Conservation (phyloP, 805 yeast species). For the Candida oleophila region DNA sequence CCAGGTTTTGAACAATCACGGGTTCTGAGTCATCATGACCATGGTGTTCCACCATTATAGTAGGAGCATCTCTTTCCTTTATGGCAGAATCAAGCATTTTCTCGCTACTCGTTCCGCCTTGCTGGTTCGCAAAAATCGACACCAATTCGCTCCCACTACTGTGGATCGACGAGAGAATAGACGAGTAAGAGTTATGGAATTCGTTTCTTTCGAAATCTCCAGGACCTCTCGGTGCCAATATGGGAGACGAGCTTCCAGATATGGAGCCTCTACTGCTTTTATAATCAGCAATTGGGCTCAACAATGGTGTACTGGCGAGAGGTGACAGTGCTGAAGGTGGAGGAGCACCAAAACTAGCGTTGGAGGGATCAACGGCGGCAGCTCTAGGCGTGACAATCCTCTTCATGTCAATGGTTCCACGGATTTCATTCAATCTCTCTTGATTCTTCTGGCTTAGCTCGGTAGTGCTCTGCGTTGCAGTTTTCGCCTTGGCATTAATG, state of each 20-base stretch:
- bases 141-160: not conserved
- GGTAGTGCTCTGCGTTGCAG: slow-evolving; percentile 11
- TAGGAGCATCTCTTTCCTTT: not conserved
- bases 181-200: slow-evolving; percentile 23
- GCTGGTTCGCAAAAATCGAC: not conserved
- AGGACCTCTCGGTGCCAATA: not conserved
- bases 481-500: slow-evolving; percentile 27
- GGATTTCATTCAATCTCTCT: slow-evolving; percentile 26
- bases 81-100: slow-evolving; percentile 6
- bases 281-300: not conserved
- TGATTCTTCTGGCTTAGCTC: slow-evolving; percentile 19
- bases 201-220: slow-evolving; percentile 1
- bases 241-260: not conserved
- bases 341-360: not conserved
- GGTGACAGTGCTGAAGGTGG: not conserved
- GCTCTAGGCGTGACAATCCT: slow-evolving; percentile 17
- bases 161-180: slow-evolving; percentile 20
- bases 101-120: not conserved
- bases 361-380: slow-evolving; percentile 4
- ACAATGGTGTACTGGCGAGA: not conserved
- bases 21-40: not conserved
- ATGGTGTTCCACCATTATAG: slow-evolving; percentile 4
- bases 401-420: slow-evolving; percentile 38
- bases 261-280: not conserved
- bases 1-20: not conserved